Evolutionary conservation across 805 yeast genomes (phyloP).

Genomic region (Candida khao-thaluensis): DNA sequence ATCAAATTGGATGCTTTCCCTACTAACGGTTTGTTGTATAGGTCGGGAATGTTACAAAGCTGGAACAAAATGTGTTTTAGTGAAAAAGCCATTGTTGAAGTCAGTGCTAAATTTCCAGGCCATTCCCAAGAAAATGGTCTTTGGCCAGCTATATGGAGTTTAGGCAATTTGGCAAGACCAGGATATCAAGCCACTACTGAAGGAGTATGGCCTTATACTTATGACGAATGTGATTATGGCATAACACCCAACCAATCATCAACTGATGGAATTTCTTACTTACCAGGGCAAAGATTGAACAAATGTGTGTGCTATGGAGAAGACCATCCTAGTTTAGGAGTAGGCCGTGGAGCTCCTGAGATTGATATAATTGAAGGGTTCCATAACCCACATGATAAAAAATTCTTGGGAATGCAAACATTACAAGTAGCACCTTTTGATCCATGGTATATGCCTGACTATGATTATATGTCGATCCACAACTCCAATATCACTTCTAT

Average conservation of each 20-base stretch:
- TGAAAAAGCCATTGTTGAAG: slow-evolving; percentile 28
- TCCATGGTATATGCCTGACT: slow-evolving; percentile 43
- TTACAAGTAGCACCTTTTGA: slow-evolving; percentile 46
- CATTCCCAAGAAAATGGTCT: slow-evolving; percentile 31
- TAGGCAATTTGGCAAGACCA: slow-evolving; percentile 39
- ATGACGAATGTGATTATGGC: slow-evolving; percentile 37
- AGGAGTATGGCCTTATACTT: slow-evolving; percentile 42
- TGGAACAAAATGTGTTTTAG: slow-evolving; percentile 38
- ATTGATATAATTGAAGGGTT: slow-evolving; percentile 23
- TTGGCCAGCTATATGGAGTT: slow-evolving; percentile 42
- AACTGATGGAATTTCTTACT: slow-evolving; percentile 37
- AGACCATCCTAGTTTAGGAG: slow-evolving; percentile 38
- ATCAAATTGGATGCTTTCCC: slow-evolving; percentile 34
- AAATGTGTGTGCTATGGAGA: slow-evolving; percentile 34
- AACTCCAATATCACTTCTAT: slow-evolving; percentile 30
- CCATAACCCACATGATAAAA: slow-evolving; percentile 17
- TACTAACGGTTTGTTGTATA: slow-evolving; percentile 27
- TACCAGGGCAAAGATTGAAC: slow-evolving; percentile 37
- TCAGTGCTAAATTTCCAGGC: slow-evolving; percentile 31
- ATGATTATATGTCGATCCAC: slow-evolving; percentile 29
- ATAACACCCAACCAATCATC: slow-evolving; percentile 40
- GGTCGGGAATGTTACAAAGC: slow-evolving; percentile 37
- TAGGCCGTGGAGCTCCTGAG: slow-evolving; percentile 39
- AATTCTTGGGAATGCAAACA: slow-evolving; percentile 32
- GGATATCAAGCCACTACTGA: slow-evolving; percentile 37